Base-by-base conservation (phyloP, 176 grass and related monocot genomes). In the Musa acuminata region DNA sequence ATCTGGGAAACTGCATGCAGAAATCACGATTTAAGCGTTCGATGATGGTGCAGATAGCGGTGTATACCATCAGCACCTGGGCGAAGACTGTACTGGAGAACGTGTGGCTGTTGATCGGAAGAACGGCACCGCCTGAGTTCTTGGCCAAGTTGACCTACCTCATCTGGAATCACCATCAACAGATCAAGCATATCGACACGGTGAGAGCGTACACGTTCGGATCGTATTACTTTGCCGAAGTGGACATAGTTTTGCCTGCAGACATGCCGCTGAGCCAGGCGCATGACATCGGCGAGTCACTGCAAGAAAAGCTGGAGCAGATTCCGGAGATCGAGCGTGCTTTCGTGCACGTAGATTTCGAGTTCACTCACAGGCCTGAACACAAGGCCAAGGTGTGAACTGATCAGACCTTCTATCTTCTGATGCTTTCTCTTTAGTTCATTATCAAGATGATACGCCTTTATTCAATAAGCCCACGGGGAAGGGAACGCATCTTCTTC, bases 311-410 rank as follows among this genome's bases (percentile, higher is more conserved):
- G 50, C 51, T 72, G 3, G 70, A 72, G 70, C 70, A 14, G 49
- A 49, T 72, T 11, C 70, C 70, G 3, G 70, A 72, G 13, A 50
- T 72, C 49, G 70, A 72, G 21, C 70, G 70, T 0, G 70, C 70
- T 6, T 72, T 72, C 10, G 70, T 72, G 4, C 70, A 72, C 17
- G 11, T 53, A 72, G 70, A 72, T 53, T 72, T 52, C 19, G 70
- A 72, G 50, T 52, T 72, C n/a, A 72, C n/a, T 52, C 70, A 72
- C 23, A 72, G 70, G 70, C 70, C 70, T 6, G 70, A 72, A 23
- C 70, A 72, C 51, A 72, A 53, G 51, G 3, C 2, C 49, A 35
- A 35, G 29, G 29, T 35, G 29, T 35, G 4, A 35, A 35, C 29
- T 35, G 29, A 35, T 35, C 0, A 3, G 5, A 3, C 0, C 5